Evolutionary conservation across 2,329 filamentous ascomycete species (phyloP), one percentile per base, ranked within the genome.

Genomic region (Fusarium sp.): DNA sequence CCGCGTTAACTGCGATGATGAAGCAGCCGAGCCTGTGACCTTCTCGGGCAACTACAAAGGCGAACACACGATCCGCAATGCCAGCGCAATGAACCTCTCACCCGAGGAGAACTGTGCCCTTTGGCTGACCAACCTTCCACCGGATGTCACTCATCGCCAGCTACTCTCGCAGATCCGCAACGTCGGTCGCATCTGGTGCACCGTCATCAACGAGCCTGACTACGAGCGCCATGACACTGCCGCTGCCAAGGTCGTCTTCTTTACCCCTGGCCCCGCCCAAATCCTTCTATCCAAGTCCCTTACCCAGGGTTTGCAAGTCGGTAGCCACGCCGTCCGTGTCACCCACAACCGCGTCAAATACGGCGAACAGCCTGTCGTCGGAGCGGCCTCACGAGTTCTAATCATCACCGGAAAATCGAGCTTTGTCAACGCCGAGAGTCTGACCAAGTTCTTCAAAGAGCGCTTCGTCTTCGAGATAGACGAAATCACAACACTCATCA

Each of bases 161-260:
- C 82, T 88, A 2, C 80, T 88, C 2, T 58, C 69, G 2, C 65
- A 76, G 4, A 80, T 88, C 43, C 78, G 80, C 13, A 70, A 78
- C 61, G 76, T 82, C 30, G 86, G 86, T 3, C 84, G 86, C 56
- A 75, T 88, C 13, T 87, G 79, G 70, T 83, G 83, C 45, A 78
- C 79, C 3, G 83, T 83, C 57, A 83, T 88, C 76, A 88, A 86
- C 76, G 72, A 75, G 3, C 83, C 84, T 0, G 79, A 82, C 59
- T 75, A 73, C 17, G 47, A 71, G 4, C 65, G 67, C 4, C 78
- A 81, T 50, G 75, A 78, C 46, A 74, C 77, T 1, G 79, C 79
- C n/a, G 83, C 83, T 0, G 82, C 83, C 19, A 85, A 85, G 71
- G 65, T 86, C 14, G 80, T 84, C 30, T 86, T 86, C 68, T 86